Conservation (phyloP, 164 flowering plant genomes). For the grape (Vitis vinifera) region ASM3070453v1 NC_081822.1:3674001-3674500, state of each 20-base stretch:
- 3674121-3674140: conserved; percentile 16
- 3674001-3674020: conserved; percentile 24
- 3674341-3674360: conserved; percentile 44
- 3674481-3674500: conserved; percentile 63
- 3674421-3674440: conserved; percentile 68
- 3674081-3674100: conserved; percentile 7
- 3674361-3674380: conserved; percentile 67
- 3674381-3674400: conserved; percentile 43
- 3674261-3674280: conserved; percentile 64
- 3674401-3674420: conserved; percentile 41
- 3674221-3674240: conserved; percentile 57
- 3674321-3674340: conserved; percentile 60
- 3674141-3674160: conserved; percentile 20
- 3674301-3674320: conserved; percentile 71
- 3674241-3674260: conserved; percentile 72
- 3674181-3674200: conserved; percentile 14
- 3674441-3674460: conserved; percentile 86
- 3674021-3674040: conserved; percentile 45
- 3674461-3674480: conserved; percentile 58
- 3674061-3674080: not conserved
- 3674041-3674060: conserved; percentile 11
- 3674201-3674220: conserved; percentile 15
- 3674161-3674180: conserved; percentile 21
- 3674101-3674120: conserved; percentile 3
- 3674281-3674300: conserved; percentile 85